A percentile compares a stretch with the other conserved stretches of the same genome.
phyloP scores from a whole-genome alignment of 768 basidiomycete genomes.

The Suillus decipiens region DNA sequence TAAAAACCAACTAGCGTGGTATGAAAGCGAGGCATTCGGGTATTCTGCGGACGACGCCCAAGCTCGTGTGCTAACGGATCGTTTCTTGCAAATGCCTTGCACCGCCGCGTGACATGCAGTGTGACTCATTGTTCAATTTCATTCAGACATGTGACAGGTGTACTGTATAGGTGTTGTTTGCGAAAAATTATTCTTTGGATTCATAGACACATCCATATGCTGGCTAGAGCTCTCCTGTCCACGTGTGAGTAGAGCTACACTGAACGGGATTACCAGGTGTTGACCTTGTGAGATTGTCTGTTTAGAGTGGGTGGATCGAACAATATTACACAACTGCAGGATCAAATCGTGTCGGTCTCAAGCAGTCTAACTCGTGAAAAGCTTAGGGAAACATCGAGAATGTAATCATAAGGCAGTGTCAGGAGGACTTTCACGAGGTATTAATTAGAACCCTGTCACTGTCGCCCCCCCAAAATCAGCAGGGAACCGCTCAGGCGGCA shows the following conservation, averaged over 20 bases:
- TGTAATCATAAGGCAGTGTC: background rate
- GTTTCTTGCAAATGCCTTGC: no score
- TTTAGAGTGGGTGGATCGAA: background rate
- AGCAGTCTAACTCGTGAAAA: background rate
- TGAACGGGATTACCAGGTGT: no score
- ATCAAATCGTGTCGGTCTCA: background rate
- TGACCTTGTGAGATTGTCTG: background rate
- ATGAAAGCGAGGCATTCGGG: background rate
- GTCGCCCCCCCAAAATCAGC: slow-evolving; percentile 31
- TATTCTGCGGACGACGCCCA: background rate
- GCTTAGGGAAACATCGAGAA: background rate
- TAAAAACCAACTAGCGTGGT: background rate
- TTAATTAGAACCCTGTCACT: slow-evolving; percentile 6
- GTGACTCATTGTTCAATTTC: no score
- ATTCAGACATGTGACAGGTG: no score
- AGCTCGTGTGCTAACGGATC: no score
- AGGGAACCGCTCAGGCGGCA: slow-evolving; percentile 33
- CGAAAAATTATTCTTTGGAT: no score
- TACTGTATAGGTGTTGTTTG: no score
- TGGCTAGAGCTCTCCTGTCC: no score
- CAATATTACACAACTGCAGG: background rate
- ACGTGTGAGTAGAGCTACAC: no score
- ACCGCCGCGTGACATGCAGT: no score
- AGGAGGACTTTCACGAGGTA: background rate
- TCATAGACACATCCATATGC: no score